Conservation (phyloP, 257 asterid species). For the Solanum virginianum region DNA sequence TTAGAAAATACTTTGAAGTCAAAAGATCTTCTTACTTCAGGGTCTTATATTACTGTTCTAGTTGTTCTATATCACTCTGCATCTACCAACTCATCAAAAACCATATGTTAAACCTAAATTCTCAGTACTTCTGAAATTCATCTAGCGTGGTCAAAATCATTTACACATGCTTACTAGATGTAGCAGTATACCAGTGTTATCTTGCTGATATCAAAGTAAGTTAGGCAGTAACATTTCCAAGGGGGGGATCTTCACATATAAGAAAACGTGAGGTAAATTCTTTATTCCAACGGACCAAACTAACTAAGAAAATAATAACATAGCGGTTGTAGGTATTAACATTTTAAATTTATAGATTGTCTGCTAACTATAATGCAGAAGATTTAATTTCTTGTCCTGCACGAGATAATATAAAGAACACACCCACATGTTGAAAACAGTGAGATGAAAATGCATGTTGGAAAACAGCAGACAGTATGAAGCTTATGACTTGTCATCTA, state of each 20-base stretch:
- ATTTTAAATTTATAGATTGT: neutral
- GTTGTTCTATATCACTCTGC: neutral
- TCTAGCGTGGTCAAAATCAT: neutral
- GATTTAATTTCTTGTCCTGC: neutral
- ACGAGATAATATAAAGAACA: neutral
- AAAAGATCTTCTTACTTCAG: neutral
- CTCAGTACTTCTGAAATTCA: neutral
- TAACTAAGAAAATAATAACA: neutral
- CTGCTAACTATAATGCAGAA: neutral
- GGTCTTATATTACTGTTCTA: neutral
- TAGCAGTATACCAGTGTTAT: neutral
- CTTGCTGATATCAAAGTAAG: neutral
- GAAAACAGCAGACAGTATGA: neutral
- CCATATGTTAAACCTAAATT: neutral
- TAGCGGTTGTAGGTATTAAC: neutral
- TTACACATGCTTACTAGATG: neutral
- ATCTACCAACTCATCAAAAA: neutral
- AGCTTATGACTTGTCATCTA: neutral
- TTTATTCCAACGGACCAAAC: neutral
- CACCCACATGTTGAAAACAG: neutral
- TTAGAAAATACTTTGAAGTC: neutral
- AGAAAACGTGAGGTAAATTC: neutral
- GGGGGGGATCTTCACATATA: neutral
- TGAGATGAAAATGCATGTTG: neutral
- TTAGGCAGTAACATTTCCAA: neutral